Evolutionary conservation across 2,329 filamentous ascomycete genomes (phyloP), one percentile per base, ranked within the genome.

Genomic region (Alternaria angustiovoidea): DNA sequence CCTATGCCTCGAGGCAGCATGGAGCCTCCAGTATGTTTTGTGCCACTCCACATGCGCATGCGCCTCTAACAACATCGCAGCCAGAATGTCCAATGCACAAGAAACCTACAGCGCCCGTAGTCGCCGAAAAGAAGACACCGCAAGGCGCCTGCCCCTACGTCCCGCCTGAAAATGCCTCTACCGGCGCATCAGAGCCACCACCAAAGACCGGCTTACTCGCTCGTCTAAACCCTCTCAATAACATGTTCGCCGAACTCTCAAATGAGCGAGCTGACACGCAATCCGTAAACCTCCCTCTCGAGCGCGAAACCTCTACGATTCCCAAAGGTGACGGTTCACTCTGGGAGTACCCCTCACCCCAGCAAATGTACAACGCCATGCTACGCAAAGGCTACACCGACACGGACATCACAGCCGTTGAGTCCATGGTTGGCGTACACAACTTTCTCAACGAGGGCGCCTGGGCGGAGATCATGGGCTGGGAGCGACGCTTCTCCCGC

Each of bases 321-420:
- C 95, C 95, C n/a, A 91, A 91, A 69, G 92, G 91, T 72, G 88
- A 91, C 70, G 81, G 80, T 61, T 86, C 88, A 48, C 96, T 92
- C 73, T 99, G 95, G 95, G 95, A 98, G 80, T 99, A 99, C 76
- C 95, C 95, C 0, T 97, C 93, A 0, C 94, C 95, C 0, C 95
- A 99, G 82, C 95, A 99, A 80, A 99, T 99, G 95, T 99, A 98
- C 85, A 98, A 99, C 75, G 95, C 95, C 7, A 90, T 99, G 81
- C 83, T 98, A 63, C 90, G 95, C 65, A 99, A 99, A 81, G 95
- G 95, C 59, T 95, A 97, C 80, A 93, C 91, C 0, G 94, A 98
- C 77, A 98, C 95, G 0, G 94, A 96, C 57, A 87, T 93, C 55
- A 95, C 94, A 20, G 93, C 94, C 4, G 94, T 99, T 14, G 94